Evolutionary conservation across 805 yeast genomes (phyloP).

Genomic region (Schizosaccharomyces octosporus): DNA sequence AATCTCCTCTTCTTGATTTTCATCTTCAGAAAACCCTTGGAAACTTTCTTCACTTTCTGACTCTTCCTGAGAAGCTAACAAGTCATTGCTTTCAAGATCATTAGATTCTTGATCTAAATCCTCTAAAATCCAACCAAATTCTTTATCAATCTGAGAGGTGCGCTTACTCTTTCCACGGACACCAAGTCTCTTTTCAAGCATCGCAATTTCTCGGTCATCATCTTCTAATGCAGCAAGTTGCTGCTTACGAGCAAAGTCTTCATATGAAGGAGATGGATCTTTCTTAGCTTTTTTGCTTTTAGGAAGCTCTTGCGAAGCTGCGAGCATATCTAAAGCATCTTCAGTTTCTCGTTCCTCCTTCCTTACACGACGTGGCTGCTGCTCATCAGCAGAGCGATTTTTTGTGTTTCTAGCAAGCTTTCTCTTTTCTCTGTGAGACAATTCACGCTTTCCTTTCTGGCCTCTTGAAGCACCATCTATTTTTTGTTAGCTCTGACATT

Average conservation of each 20-base stretch:
- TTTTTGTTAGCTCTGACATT: not conserved
- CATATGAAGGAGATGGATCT: not conserved
- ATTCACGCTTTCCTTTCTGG: not conserved
- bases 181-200: not conserved
- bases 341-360: too few species aligned
- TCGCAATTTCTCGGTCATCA: slow-evolving; percentile 1
- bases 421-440: not conserved
- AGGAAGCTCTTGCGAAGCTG: not conserved
- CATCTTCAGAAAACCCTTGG: slow-evolving; percentile 4
- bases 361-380: too few species aligned
- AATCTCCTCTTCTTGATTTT: slow-evolving; percentile 8
- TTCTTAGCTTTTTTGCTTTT: not conserved
- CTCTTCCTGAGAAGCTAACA: slow-evolving; percentile 7
- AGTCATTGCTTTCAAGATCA: slow-evolving; percentile 6
- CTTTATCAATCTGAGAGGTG: slow-evolving; percentile 61
- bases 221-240: slow-evolving; percentile 1
- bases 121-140: slow-evolving; percentile 19
- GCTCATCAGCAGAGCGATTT: not conserved
- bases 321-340: not conserved
- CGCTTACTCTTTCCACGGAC: not conserved
- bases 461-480: not conserved
- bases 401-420: not conserved
- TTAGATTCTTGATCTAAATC: slow-evolving; percentile 5
- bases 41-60: not conserved
- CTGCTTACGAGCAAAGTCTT: not conserved